Evolutionary conservation across 208 protist genomes (phyloP), one percentile per base, ranked within the genome.

Genomic region (Crithidia bombi): DNA sequence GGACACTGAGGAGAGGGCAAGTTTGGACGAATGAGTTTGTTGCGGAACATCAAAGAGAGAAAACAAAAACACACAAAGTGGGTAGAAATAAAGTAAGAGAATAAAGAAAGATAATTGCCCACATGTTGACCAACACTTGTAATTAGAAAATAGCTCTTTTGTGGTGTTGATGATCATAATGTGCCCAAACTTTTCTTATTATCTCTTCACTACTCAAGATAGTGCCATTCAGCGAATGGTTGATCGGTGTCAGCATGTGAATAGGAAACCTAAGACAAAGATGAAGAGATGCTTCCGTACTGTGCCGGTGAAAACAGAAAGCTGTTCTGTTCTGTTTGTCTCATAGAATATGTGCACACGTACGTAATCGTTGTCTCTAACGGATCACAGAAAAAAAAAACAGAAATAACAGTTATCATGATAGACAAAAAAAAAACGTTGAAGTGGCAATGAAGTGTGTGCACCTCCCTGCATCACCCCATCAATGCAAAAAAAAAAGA

Each of bases 71-170:
- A 23, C 56, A 41, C 38, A 7, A 23, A 50, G 21, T 50, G 21
- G n/a, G 33, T 33, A 47, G n/a, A 67, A 57, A 73, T 38, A 65
- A 76, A n/a, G n/a, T n/a, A 71, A 54, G 38, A 65, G 39, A 38
- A 68, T 63, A 54, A 59, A 67, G 17, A 62, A 67, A 63, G 23
- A 32, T 39, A 41, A 17, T 32, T 9, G n/a, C 38, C n/a, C n/a
- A n/a, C n/a, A n/a, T n/a, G n/a, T n/a, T n/a, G n/a, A n/a, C n/a
- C n/a, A n/a, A n/a, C n/a, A n/a, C n/a, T n/a, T n/a, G n/a, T n/a
- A n/a, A n/a, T n/a, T n/a, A n/a, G n/a, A n/a, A n/a, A n/a, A n/a
- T n/a, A n/a, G n/a, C n/a, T n/a, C n/a, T n/a, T n/a, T n/a, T n/a
- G n/a, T n/a, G n/a, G n/a, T n/a, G n/a, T n/a, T n/a, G n/a, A n/a